Percentiles rank a stretch among this genome's conserved stretches.
Conservation (phyloP, 1,284 basidiomycete species). For the Thecaphora thlaspeos region DNA sequence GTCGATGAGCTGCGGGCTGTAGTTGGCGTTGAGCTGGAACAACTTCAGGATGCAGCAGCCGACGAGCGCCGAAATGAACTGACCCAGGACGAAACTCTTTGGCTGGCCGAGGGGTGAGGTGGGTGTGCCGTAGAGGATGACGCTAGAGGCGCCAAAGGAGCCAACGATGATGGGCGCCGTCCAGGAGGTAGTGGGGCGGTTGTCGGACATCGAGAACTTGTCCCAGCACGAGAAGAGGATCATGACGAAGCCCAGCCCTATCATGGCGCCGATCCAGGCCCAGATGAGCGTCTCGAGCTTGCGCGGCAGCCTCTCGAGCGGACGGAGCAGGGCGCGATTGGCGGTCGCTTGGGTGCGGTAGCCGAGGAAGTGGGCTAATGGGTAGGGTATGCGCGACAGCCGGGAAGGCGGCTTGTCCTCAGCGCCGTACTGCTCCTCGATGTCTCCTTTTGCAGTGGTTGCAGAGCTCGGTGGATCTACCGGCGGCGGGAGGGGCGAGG, state of each 20-base stretch:
- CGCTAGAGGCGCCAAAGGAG: slow-evolving; percentile 38
- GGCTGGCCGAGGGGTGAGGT: slow-evolving; percentile 37
- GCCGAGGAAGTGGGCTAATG: slow-evolving; percentile 32
- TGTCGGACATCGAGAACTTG: slow-evolving; percentile 25
- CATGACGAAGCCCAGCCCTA: slow-evolving; percentile 34
- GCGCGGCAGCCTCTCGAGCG: slow-evolving; percentile 24
- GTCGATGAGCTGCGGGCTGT: slow-evolving; percentile 31
- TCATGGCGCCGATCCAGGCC: slow-evolving; percentile 36
- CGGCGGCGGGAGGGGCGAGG: no score
- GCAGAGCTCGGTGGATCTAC: no score
- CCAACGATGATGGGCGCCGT: slow-evolving; percentile 38
- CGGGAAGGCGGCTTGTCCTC: slow-evolving; percentile 14
- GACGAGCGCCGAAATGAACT: slow-evolving; percentile 31
- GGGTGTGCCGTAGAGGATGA: slow-evolving; percentile 41
- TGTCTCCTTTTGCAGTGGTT: no score
- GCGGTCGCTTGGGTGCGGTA: slow-evolving; percentile 18
- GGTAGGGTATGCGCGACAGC: slow-evolving; percentile 31
- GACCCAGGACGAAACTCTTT: slow-evolving; percentile 29
- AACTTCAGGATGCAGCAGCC: slow-evolving; percentile 37
- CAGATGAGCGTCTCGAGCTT: slow-evolving; percentile 35
- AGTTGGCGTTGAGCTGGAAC: slow-evolving; percentile 31
- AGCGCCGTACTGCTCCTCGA: slow-evolving; percentile 16
- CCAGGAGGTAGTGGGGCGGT: slow-evolving; percentile 29
- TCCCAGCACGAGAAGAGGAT: slow-evolving; percentile 34
- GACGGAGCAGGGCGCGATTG: slow-evolving; percentile 18